Base-by-base conservation (phyloP, 345 rosid genomes). In the Euclidium syriacum region DNA sequence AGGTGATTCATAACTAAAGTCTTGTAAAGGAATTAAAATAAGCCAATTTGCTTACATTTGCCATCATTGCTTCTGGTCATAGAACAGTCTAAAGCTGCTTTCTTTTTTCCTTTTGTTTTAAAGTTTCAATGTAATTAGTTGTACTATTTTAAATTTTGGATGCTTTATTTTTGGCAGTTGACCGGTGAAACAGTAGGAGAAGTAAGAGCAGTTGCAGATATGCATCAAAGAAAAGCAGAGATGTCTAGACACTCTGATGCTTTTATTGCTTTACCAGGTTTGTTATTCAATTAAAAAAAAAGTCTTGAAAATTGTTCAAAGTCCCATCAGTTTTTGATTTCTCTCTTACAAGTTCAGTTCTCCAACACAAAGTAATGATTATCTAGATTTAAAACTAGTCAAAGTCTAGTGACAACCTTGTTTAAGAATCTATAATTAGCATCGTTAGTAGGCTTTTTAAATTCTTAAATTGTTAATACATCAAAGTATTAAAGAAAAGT, bases 171-270 rank as follows among this genome's bases (percentile, higher is more conserved):
- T 22, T 77, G 72, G 79, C 78, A 92, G 98, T 71, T 92, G 76
- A 92, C 97, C 77, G 97, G 98, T 69, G 96, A 83, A 79, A 90
- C 98, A 73, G 95, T 92, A 51, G 95, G 98, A 74, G 98, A 92
- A 79, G 96, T 92, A 78, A 87, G 87, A 84, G 97, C 98, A 48
- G 97, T 92, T 54, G 95, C 97, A 73, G 98, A 75, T 69, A 92
- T 92, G 98, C 98, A 92, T 69, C 97, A 92, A 81, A 85, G 98
- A 76, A 92, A 92, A 72, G 97, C 96, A 26, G 98, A 92, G 87
- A 92, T 92, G 97, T 91, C 98, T 69, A 92, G 80, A 88, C 98
- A 89, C 79, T 92, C 98, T 65, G 94, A 92, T 83, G 98, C 94
- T 67, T 92, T 92, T 79, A 89, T 92, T 79, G 98, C 98, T 74